Conservation (phyloP, 768 basidiomycete genomes). For the Tubosaeta sp. region DNA sequence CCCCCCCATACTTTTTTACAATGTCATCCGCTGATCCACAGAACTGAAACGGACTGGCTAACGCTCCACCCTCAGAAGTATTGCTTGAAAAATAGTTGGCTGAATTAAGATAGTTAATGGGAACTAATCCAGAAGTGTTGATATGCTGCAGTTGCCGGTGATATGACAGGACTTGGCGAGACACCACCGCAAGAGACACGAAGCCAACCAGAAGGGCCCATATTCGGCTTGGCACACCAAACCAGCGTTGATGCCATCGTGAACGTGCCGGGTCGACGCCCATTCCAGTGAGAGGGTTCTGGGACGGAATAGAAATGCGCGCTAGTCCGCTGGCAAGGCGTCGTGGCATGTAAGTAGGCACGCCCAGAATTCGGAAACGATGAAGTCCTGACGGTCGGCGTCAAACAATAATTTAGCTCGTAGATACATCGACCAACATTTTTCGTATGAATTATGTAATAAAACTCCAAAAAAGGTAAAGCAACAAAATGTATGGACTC, state of each 20-base stretch:
- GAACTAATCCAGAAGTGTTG: slow-evolving; percentile 46
- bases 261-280: slow-evolving; percentile 44
- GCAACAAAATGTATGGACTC: slow-evolving; percentile 14
- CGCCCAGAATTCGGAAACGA: background rate
- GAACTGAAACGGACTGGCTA: slow-evolving; percentile 74
- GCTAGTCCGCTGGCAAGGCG: slow-evolving; percentile 50
- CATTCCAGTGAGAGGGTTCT: slow-evolving; percentile 40
- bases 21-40: slow-evolving; percentile 85
- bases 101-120: slow-evolving; percentile 83
- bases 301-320: slow-evolving; percentile 49
- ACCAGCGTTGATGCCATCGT: slow-evolving; percentile 49
- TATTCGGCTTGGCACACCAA: slow-evolving; percentile 66
- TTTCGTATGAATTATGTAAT: background rate
- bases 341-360: slow-evolving; percentile 55
- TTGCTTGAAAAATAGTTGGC: slow-evolving; percentile 25
- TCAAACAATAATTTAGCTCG: slow-evolving; percentile 2
- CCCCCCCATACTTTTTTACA: slow-evolving; percentile 72
- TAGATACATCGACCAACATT: background rate
- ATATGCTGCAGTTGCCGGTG: slow-evolving; percentile 21
- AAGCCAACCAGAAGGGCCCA: slow-evolving; percentile 60
- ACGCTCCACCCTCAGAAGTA: slow-evolving; percentile 32
- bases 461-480: background rate
- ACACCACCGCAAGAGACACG: slow-evolving; percentile 49
- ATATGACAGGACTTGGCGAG: slow-evolving; percentile 49
- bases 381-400: no score